These are phyloP conservation scores for Pleurotus tuber-regium DNA, from an alignment of 768 basidiomycete genomes.

Conservation along the genomic window DNA sequence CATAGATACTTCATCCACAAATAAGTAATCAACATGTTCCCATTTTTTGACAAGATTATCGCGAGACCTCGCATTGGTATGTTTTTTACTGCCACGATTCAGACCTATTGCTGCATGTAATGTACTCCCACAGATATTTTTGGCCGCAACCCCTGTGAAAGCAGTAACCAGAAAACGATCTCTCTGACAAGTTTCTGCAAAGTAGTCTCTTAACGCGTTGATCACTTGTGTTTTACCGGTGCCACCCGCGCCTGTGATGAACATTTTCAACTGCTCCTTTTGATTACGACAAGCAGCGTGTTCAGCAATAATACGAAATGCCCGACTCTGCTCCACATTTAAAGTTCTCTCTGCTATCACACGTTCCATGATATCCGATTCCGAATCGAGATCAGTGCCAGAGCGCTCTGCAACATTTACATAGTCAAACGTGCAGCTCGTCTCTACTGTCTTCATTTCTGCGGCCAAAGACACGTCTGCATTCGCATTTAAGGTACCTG, in stretches of 20 bases:
- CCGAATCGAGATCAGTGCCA: no score
- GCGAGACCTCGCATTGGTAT: not conserved
- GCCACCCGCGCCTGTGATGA: constrained; percentile 35
- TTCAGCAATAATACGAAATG: constrained; percentile 28
- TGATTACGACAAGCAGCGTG: constrained; percentile 19
- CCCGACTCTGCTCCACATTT: constrained; percentile 31
- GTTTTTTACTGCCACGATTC: constrained; percentile 15
- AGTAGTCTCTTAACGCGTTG: constrained; percentile 30
- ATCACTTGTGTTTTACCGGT: constrained; percentile 43
- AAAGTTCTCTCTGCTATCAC: constrained; percentile 25
- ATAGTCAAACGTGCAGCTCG: no score
- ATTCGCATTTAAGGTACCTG: no score
- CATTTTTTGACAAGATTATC: constrained; percentile 25
- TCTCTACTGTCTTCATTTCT: no score
- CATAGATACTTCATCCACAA: constrained; percentile 41
- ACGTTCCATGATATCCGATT: constrained; percentile 12
- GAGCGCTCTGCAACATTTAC: no score
- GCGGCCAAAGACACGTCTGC: no score
- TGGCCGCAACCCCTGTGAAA: constrained; percentile 38
- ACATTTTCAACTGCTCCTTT: constrained; percentile 28
- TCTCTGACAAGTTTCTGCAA: constrained; percentile 17
- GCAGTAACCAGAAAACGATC: constrained; percentile 27
- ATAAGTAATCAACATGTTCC: constrained; percentile 36
- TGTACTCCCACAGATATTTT: constrained; percentile 36
- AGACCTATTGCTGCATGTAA: constrained; percentile 31